These are phyloP conservation scores for Kwoniella heveanensis DNA, from an alignment of 768 basidiomycete genomes.

Conservation along the genomic window DNA sequence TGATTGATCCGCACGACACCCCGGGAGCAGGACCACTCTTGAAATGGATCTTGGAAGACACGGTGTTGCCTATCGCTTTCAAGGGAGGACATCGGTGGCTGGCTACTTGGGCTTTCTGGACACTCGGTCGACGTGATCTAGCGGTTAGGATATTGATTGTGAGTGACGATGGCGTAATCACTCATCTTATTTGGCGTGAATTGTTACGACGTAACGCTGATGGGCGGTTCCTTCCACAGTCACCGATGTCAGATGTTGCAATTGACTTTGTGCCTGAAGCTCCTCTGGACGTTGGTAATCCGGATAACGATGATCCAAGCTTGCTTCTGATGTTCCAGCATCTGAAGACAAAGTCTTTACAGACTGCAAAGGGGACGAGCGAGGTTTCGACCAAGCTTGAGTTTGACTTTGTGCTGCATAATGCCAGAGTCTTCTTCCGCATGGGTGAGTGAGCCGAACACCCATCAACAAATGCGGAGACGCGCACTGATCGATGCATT, in stretches of 20 bases:
- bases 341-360: conserved; percentile 83
- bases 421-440: conserved; percentile 85
- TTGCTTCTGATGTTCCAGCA: conserved; percentile 87
- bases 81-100: conserved; percentile 87
- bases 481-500: conserved; percentile 4
- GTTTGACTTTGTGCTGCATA: conserved; percentile 94
- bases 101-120: conserved; percentile 95
- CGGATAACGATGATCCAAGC: conserved; percentile 91
- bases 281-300: conserved; percentile 65
- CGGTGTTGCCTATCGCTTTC: conserved; percentile 82
- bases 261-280: conserved; percentile 24
- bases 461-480: too few relatives aligned
- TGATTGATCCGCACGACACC: conserved; percentile 62
- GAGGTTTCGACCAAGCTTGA: conserved; percentile 81
- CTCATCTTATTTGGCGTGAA: too few relatives aligned
- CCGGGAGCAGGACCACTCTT: conserved; percentile 73
- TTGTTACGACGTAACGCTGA: too few relatives aligned
- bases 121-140: conserved; percentile 80
- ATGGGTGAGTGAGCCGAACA: conserved; percentile 95
- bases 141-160: conserved; percentile 89
- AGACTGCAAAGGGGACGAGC: conserved; percentile 88
- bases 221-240: conserved; percentile 35
- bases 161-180: too few relatives aligned
- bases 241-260: conserved; percentile 42
- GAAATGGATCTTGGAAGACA: conserved; percentile 68